A percentile compares a stretch with the other conserved stretches of the same genome.
Conservation (phyloP, 1,284 basidiomycete species). For the Sanghuangporus weigelae region DNA sequence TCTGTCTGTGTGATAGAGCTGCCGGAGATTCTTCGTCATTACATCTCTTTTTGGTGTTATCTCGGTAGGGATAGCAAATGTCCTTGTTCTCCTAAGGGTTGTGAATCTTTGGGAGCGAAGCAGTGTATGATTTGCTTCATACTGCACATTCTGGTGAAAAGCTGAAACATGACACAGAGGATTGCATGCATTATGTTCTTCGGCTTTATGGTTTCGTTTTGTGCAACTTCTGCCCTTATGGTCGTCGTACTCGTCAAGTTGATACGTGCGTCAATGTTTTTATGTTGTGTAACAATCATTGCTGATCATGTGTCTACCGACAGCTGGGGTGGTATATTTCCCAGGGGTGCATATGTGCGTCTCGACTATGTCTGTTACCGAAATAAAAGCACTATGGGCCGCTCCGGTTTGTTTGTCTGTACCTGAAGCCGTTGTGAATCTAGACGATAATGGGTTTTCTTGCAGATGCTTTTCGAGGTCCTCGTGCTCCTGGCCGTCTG, state of each 20-base stretch:
- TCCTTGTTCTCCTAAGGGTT: slow-evolving; percentile 16
- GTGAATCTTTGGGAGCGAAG: slow-evolving; percentile 17
- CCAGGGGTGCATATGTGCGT: slow-evolving; percentile 9
- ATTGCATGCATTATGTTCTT: slow-evolving; percentile 1
- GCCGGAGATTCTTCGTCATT: slow-evolving; percentile 3
- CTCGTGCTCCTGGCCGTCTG: slow-evolving; percentile 18
- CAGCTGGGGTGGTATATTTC: slow-evolving; percentile 11
- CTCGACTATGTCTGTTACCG: not conserved
- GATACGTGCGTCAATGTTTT: slow-evolving; percentile 1
- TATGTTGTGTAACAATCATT: not conserved
- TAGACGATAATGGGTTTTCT: not conserved
- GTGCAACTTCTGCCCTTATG: slow-evolving; percentile 10
- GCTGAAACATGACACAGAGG: not conserved
- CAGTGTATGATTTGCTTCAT: slow-evolving; percentile 1
- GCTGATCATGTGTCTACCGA: not conserved
- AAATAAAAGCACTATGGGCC: slow-evolving; percentile 11
- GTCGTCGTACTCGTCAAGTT: not conserved
- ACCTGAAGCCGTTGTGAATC: not conserved
- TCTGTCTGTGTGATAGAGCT: slow-evolving; percentile 1
- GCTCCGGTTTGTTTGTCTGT: slow-evolving; percentile 9
- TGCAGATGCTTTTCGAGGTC: slow-evolving; percentile 21
- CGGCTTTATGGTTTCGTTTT: slow-evolving; percentile 11
- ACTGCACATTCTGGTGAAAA: not conserved
- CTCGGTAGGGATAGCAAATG: slow-evolving; percentile 14
- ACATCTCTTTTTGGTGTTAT: slow-evolving; percentile 9